Evolutionary conservation across 495 filamentous ascomycete genomes (phyloP), one percentile per base, ranked within the genome.

Genomic region (Xylaria intraflava): DNA sequence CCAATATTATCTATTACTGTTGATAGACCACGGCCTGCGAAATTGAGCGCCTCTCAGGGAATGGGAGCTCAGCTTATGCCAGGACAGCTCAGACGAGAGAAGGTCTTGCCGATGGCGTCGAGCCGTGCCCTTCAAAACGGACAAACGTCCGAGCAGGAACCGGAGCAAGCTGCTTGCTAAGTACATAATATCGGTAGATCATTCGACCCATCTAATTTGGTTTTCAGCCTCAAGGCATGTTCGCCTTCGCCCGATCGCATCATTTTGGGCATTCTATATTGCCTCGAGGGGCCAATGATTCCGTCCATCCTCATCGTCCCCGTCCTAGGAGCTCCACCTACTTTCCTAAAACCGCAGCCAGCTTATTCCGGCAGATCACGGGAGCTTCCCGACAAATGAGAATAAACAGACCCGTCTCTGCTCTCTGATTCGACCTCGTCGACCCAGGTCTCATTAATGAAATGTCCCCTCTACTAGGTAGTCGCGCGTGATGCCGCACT

Each of bases 401-500:
- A 40, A 40, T 12, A 8, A 14, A n/a, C 11, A 53, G 30, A 29
- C 9, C 42, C 43, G 20, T 53, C 51, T 46, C 43, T 40, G 42
- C 24, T 31, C 23, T 46, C 51, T 53, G 51, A 53, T 53, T 53
- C 51, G 51, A 39, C 31, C 23, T 46, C 33, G 8, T 38, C 2
- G 39, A 26, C n/a, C 40, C 29, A 20, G 29, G 38, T 46, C 51
- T 53, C 43, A 53, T 53, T 24, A 44, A 44, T 30, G 12, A 42
- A 23, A 53, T 46, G 50, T 30, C 50, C 51, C 46, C 42, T 30
- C 35, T 19, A 27, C 35, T 38, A 33, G 31, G 11, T 12, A 6
- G 9, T 46, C 42, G 51, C 51, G 51, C 51, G 45, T 53, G 46
- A 46, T 36, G 24, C 42, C 42, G 46, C 51, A 42, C 51, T 53